Conservation (phyloP, 2,329 filamentous ascomycete species). For the Acrocalymma vagum region DNA sequence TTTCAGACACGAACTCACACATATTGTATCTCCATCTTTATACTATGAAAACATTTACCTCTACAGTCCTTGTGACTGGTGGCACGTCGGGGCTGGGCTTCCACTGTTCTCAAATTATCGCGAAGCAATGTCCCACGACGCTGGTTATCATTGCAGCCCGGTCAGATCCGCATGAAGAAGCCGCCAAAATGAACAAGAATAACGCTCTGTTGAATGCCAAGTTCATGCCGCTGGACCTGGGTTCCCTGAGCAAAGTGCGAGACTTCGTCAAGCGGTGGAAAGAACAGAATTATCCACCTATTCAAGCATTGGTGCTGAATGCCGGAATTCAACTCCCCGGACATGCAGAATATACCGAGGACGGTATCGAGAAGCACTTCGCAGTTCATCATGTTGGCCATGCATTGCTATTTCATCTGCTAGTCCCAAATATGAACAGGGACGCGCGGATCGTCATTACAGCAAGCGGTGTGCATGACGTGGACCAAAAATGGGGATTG, state of each 20-base stretch:
- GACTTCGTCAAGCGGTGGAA: constrained; percentile 51
- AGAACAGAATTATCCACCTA: constrained; percentile 47
- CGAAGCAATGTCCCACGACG: constrained; percentile 18
- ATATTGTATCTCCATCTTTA: too few relatives aligned
- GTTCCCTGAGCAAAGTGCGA: constrained; percentile 50
- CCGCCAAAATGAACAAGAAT: constrained; percentile 53
- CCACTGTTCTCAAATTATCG: constrained; percentile 23
- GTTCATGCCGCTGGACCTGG: constrained; percentile 57
- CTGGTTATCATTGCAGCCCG: constrained; percentile 37
- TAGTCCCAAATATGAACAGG: constrained; percentile 50
- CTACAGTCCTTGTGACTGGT: constrained; percentile 40
- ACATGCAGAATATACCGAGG: constrained; percentile 41
- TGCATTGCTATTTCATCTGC: constrained; percentile 59
- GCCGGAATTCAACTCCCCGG: constrained; percentile 57
- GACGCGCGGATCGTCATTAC: constrained; percentile 56
- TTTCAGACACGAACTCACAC: too few relatives aligned
- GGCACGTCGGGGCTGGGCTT: constrained; percentile 34
- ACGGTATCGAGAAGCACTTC: constrained; percentile 60
- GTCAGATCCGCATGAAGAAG: constrained; percentile 52
- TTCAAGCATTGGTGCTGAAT: constrained; percentile 58
- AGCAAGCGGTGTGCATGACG: constrained; percentile 56
- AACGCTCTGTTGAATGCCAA: constrained; percentile 51
- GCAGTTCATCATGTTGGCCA: constrained; percentile 61
- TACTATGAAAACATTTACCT: constrained; percentile 42
- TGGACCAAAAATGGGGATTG: constrained; percentile 52